Conservation (phyloP, 495 filamentous ascomycete species). For the Aspergillus nidulans region DNA sequence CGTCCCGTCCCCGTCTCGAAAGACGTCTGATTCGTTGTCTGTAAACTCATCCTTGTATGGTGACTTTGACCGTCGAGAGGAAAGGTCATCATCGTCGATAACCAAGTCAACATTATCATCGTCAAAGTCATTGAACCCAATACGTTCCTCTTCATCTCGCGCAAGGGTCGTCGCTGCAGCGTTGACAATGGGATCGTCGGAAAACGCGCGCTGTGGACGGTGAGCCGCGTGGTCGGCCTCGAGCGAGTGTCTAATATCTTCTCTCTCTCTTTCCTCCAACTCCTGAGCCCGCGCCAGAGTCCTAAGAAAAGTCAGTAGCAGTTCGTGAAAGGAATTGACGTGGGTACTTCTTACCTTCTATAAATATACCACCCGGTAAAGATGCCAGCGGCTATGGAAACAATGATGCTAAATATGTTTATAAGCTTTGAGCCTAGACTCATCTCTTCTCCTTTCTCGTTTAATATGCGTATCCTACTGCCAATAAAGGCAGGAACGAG, state of each 20-base stretch:
- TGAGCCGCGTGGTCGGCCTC: constrained; percentile 37
- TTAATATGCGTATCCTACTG: constrained; percentile 57
- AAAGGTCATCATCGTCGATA: constrained; percentile 36
- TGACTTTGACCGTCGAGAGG: constrained; percentile 21
- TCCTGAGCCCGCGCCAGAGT: constrained; percentile 81
- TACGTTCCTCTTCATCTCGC: constrained; percentile 45
- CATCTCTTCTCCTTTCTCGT: constrained; percentile 63
- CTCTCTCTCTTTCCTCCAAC: constrained; percentile 75
- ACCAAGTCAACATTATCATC: constrained; percentile 41
- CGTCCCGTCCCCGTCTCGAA: constrained; percentile 37
- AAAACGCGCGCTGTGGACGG: constrained; percentile 37
- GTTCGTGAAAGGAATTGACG: neutral
- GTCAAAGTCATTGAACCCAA: constrained; percentile 42
- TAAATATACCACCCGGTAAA: constrained; percentile 84
- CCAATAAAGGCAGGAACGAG: constrained; percentile 93
- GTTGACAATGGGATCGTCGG: constrained; percentile 43
- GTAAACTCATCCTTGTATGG: constrained; percentile 51
- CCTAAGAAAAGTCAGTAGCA: constrained; percentile 27
- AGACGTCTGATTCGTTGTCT: constrained; percentile 50
- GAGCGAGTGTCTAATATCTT: constrained; percentile 39
- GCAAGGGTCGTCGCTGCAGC: constrained; percentile 41
- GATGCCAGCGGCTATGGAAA: constrained; percentile 63
- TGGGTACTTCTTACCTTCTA: constrained; percentile 42
- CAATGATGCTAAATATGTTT: constrained; percentile 78
- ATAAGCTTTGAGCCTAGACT: constrained; percentile 53